Percentiles rank a stretch among this genome's conserved stretches.
These are phyloP conservation scores for Aegilops speltoides DNA, from an alignment of 176 grass and related monocot genomes.

Conservation along the genomic window DNA sequence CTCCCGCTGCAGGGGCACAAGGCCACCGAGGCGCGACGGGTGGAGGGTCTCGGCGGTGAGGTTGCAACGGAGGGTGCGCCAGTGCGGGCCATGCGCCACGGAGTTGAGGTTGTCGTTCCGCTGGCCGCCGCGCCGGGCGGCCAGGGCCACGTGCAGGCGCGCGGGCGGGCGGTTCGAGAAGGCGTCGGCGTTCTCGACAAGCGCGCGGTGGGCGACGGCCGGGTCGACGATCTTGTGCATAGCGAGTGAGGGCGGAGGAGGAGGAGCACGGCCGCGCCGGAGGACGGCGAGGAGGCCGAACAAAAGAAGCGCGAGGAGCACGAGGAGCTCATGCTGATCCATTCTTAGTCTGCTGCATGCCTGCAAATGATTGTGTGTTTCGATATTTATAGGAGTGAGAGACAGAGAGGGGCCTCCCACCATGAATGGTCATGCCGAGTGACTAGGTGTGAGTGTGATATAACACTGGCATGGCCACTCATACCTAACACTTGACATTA, in stretches of 20 bases:
- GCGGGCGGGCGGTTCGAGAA: neutral
- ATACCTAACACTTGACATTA: too few relatives aligned
- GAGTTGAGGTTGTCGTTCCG: neutral
- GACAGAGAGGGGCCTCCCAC: too few relatives aligned
- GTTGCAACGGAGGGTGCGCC: neutral
- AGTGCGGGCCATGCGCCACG: neutral
- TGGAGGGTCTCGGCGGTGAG: conserved; percentile 1
- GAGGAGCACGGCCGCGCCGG: neutral
- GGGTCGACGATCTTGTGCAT: neutral
- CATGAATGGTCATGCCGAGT: too few relatives aligned
- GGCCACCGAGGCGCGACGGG: neutral
- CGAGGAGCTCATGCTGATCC: neutral
- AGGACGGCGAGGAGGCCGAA: neutral
- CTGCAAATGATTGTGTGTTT: too few relatives aligned
- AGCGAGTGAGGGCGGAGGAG: neutral
- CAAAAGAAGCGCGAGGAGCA: neutral
- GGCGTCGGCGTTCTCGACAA: neutral
- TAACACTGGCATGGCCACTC: too few relatives aligned
- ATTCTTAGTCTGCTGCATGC: neutral
- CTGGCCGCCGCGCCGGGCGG: neutral
- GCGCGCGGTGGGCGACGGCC: neutral
- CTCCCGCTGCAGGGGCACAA: neutral
- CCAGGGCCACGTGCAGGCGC: neutral
- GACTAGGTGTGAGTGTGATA: too few relatives aligned
- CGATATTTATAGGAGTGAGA: too few relatives aligned